Base-by-base conservation (phyloP, 2,329 filamentous ascomycete species). In the Colletotrichum sp. region DNA sequence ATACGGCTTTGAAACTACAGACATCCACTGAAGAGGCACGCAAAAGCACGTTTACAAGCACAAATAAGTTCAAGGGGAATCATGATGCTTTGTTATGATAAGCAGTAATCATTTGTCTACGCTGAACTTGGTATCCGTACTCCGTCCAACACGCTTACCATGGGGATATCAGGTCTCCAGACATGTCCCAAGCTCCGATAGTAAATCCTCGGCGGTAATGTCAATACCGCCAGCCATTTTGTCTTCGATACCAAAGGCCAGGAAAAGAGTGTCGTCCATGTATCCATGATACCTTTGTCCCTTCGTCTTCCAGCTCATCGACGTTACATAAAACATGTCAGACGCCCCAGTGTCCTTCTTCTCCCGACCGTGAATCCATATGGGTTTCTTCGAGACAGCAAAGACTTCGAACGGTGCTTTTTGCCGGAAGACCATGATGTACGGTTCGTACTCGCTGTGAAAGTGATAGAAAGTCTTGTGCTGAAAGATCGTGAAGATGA, bases 281-380 rank as follows among this genome's bases (percentile, higher is more conserved):
- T 88, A 91, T 0, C 91, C 91, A 78, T 92, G 88, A 77, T 92
- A 92, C 34, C 80, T 87, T 76, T 86, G 82, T 0, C 84, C 85
- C 1, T 81, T 80, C 0, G 77, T 80, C 80, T 88, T 91, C 91
- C 91, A 93, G 75, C 86, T 90, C 36, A 92, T 88, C 0, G 87
- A 89, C 0, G 90, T 92, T 1, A 92, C 83, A 76, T 92, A 92
- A 32, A 92, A 82, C 89, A 92, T 91, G 78, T 91, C 89, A 0
- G 86, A 87, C 28, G 86, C 84, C 2, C 81, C 76, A 10, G 83
- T 81, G 1, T 79, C 79, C 67, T 81, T 78, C 13, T 79, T 79
- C 21, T 82, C 79, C 28, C 91, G 85, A 0, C 91, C 91, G 62
- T 87, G 83, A 36, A 92, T 89, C 90, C 90, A 92, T 1, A 92